Base-by-base conservation (phyloP, 345 rosid species). In the Raphanus raphanistrum region DNA sequence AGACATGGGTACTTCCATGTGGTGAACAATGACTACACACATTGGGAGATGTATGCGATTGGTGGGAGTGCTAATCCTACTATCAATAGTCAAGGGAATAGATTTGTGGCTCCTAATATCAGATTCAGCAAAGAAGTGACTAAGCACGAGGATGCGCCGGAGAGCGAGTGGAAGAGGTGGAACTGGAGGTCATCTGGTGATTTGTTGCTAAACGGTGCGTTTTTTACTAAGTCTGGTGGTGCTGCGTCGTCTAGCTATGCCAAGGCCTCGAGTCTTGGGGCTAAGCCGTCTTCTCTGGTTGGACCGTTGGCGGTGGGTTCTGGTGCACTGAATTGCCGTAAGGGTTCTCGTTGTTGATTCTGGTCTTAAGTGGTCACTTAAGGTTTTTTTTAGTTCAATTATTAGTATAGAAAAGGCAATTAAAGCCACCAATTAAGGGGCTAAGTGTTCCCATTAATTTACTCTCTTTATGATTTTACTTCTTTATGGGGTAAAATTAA, bases 351-450 rank as follows among this genome's bases (percentile, higher is more conserved):
- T 21, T 58, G 63, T 32, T 58, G 63, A 58, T 58, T 21, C 2
- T 58, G 63, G 29, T 32, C 21, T 38, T 6, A 4, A 17, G 3
- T 12, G 25, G 57, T 16, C 54, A 55, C 25, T n/a, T 15, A 1
- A 66, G 36, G 27, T 16, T 67, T 3, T 66, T 7, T 73, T 64
- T 13, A 50, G 6, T 35, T 43, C 8, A 25, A 27, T 26, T 21
- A 21, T 68, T 15, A 38, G 58, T 73, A 79, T 61, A 74, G 80
- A 74, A 80, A 74, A 74, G 66, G 75, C 71, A 63, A 61, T 79
- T 73, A 73, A 73, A 73, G 70, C 74, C 82, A 59, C 7, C 4
- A 35, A 73, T 79, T 73, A 79, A 72, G 82, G 82, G 77, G 63
- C 26, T 58, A 59, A 11, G 8, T 59, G 21, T 27, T 41, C 65